Conservation (phyloP, 169 alveolate genomes). For the Perkinsus chesapeaki region DNA sequence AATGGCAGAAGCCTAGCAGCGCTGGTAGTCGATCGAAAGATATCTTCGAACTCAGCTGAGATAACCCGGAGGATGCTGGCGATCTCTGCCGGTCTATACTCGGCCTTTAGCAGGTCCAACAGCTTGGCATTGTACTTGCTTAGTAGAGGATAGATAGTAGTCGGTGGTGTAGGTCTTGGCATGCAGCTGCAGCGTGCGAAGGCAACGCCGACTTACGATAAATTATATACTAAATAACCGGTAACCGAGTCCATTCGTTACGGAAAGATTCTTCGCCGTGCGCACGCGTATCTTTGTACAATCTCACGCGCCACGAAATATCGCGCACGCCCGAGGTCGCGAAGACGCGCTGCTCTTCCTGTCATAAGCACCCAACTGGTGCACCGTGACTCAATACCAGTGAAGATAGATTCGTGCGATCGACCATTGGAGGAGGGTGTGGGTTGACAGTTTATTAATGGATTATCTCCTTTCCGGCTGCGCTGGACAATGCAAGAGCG, state of each 20-base stretch:
- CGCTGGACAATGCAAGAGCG: not conserved
- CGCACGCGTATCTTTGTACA: not conserved
- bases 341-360: too few species aligned
- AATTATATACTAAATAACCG: not conserved
- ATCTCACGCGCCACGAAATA: not conserved
- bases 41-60: not conserved
- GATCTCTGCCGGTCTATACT: not conserved
- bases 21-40: not conserved
- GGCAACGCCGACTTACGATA: not conserved
- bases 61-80: not conserved
- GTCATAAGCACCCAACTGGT: too few species aligned
- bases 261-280: not conserved
- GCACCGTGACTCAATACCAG: too few species aligned
- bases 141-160: not conserved
- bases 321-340: slow-evolving; percentile 1
- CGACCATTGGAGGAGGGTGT: too few species aligned
- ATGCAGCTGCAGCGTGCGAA: slow-evolving; percentile 2
- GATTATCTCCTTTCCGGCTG: not conserved
- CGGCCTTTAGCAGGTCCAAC: not conserved
- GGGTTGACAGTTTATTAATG: not conserved
- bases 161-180: not conserved
- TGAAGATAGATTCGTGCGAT: too few species aligned
- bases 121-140: not conserved
- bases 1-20: not conserved
- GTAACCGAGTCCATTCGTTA: not conserved